These are phyloP conservation scores for Ceriops zippeliana DNA, from an alignment of 345 rosid species.

Conservation along the genomic window DNA sequence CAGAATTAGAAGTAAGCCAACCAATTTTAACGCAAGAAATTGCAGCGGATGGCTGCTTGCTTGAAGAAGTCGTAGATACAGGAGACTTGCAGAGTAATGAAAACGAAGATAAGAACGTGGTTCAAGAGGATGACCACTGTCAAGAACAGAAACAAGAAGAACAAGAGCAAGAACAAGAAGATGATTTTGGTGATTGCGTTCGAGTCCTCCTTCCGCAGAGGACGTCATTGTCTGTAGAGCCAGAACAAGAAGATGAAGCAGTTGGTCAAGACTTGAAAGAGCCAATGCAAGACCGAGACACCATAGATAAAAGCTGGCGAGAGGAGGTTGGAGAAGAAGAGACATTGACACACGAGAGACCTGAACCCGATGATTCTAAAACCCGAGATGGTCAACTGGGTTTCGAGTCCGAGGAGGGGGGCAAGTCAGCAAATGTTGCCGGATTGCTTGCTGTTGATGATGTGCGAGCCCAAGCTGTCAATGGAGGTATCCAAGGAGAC, in stretches of 20 bases:
- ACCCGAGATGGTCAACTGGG: constrained; percentile 35
- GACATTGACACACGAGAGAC: constrained; percentile 26
- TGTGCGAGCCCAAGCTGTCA: constrained; percentile 95
- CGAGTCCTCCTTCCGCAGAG: too few species aligned
- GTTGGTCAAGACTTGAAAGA: neutral
- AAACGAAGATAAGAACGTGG: constrained; percentile 17
- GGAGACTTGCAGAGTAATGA: constrained; percentile 14
- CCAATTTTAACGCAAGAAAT: constrained; percentile 3
- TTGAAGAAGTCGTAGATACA: constrained; percentile 18
- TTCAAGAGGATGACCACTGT: constrained; percentile 24
- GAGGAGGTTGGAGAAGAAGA: constrained; percentile 13
- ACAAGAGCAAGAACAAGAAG: constrained; percentile 10
- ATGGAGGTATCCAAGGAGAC: constrained; percentile 98
- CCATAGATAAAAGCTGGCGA: neutral
- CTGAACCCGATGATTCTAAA: constrained; percentile 28
- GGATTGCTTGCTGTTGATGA: constrained; percentile 82
- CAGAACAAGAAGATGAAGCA: constrained; percentile 6
- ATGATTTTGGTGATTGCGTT: constrained; percentile 2
- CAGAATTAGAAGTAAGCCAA: neutral
- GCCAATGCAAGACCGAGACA: constrained; percentile 15
- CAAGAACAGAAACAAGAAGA: neutral
- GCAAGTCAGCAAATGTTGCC: constrained; percentile 43
- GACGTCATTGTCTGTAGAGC: neutral
- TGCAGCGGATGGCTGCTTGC: neutral
- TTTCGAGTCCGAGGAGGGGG: constrained; percentile 34